Conservation (phyloP, 2,329 filamentous ascomycete genomes). For the Aspergillus novofumigatus region DNA sequence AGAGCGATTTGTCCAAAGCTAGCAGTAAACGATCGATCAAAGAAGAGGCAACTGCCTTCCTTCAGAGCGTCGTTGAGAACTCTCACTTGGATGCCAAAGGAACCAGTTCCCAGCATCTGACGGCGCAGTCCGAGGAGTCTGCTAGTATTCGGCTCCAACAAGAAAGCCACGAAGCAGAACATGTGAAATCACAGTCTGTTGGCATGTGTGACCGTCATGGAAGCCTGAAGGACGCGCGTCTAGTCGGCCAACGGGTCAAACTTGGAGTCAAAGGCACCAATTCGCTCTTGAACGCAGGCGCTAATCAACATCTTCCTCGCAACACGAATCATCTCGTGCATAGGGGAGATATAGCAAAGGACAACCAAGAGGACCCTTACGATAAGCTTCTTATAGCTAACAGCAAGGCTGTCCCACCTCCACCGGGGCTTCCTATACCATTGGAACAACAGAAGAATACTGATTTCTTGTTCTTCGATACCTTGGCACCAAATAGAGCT, state of each 20-base stretch:
- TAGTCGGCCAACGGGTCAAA: neutral
- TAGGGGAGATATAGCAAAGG: neutral
- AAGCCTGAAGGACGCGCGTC: neutral
- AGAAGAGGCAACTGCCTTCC: slow-evolving; percentile 5
- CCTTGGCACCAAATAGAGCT: neutral
- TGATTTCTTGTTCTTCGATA: neutral
- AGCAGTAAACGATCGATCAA: slow-evolving; percentile 4
- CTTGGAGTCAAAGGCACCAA: neutral
- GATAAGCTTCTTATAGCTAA: neutral
- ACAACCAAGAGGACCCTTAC: neutral
- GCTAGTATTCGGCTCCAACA: neutral
- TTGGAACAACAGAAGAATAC: neutral
- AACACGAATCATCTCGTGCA: neutral
- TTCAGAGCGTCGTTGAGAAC: slow-evolving; percentile 4
- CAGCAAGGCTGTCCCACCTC: slow-evolving; percentile 5
- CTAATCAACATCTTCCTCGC: neutral
- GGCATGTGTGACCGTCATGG: neutral
- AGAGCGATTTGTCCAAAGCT: neutral
- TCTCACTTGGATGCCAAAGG: neutral
- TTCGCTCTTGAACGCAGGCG: neutral
- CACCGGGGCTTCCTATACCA: slow-evolving; percentile 16
- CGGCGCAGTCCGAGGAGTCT: neutral
- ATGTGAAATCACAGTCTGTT: neutral
- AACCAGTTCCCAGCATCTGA: neutral
- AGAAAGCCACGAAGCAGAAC: neutral